These are phyloP conservation scores for Myriosclerotinia duriaeana DNA, from an alignment of 2,329 filamentous ascomycete genomes.

Conservation along the genomic window DNA sequence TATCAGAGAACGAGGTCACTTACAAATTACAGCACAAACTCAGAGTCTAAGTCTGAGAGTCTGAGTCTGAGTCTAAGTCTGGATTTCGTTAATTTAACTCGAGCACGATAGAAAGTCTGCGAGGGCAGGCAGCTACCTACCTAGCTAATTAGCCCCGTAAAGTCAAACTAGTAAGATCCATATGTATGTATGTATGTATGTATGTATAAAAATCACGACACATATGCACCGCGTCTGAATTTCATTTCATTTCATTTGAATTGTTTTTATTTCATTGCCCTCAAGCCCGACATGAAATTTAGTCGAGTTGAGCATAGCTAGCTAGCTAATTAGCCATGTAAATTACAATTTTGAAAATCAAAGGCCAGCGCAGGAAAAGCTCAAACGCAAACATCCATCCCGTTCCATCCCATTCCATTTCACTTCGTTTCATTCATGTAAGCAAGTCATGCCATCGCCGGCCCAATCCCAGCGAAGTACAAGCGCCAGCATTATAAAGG, in stretches of 20 bases:
- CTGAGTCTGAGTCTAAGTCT: too few relatives aligned
- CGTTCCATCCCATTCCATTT: slow-evolving; percentile 5
- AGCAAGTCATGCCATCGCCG: not conserved
- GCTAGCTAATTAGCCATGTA: slow-evolving; percentile 10
- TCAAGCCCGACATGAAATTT: not conserved
- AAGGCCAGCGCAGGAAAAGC: slow-evolving; percentile 12
- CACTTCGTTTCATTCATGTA: slow-evolving; percentile 11
- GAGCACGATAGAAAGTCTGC: too few relatives aligned
- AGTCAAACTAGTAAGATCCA: too few relatives aligned
- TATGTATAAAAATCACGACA: too few relatives aligned
- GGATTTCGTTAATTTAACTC: too few relatives aligned
- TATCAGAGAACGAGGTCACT: too few relatives aligned
- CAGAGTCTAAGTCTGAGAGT: too few relatives aligned
- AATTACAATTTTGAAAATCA: slow-evolving; percentile 13
- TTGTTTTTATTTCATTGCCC: not conserved
- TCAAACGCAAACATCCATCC: slow-evolving; percentile 11
- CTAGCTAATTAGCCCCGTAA: too few relatives aligned
- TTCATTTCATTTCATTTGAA: not conserved
- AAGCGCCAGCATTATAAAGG: slow-evolving; percentile 14
- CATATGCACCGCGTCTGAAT: too few relatives aligned
- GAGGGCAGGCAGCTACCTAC: too few relatives aligned
- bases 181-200: too few relatives aligned
- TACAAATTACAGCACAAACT: too few relatives aligned
- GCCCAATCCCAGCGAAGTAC: slow-evolving; percentile 7
- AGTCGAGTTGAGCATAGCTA: not conserved